A percentile compares a stretch with the other conserved stretches of the same genome.
Evolutionary conservation across 2,329 filamentous ascomycete genomes (phyloP).

Genomic region (Juglanconis sp.): DNA sequence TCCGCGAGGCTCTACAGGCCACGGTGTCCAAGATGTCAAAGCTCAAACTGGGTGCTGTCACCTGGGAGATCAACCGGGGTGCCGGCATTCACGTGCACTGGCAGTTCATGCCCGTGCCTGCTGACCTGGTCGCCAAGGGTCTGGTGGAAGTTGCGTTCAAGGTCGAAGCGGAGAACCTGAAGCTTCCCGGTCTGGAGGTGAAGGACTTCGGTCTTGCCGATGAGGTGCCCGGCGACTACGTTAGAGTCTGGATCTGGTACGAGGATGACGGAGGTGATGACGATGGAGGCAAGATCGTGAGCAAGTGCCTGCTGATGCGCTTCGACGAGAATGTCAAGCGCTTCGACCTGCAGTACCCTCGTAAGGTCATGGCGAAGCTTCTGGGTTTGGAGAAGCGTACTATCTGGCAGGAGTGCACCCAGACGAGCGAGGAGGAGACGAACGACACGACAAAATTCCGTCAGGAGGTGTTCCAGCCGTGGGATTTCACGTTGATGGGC

Average conservation of each 20-base stretch:
- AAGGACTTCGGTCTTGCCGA: conserved; percentile 49
- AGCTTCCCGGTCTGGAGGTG: conserved; percentile 49
- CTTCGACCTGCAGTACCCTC: conserved; percentile 89
- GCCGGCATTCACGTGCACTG: conserved; percentile 86
- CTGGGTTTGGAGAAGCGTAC: conserved; percentile 74
- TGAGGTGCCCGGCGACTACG: conserved; percentile 62
- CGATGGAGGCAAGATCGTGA: conserved; percentile 43
- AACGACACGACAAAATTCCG: conserved; percentile 77
- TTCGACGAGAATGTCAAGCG: conserved; percentile 63
- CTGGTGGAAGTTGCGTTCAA: conserved; percentile 86
- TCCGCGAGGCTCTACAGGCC: conserved; percentile 70
- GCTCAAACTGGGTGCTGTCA: conserved; percentile 72
- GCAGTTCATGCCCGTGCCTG: conserved; percentile 81
- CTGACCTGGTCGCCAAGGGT: conserved; percentile 64
- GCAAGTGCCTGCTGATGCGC: conserved; percentile 71
- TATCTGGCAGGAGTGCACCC: conserved; percentile 81
- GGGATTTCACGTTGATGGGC: conserved; percentile 68
- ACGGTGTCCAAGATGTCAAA: conserved; percentile 64
- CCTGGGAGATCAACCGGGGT: conserved; percentile 85
- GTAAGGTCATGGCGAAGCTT: conserved; percentile 84
- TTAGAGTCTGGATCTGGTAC: conserved; percentile 78
- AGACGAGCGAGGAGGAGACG: conserved; percentile 74
- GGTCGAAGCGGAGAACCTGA: conserved; percentile 76
- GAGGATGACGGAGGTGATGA: conserved; percentile 48
- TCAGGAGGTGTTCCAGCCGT: conserved; percentile 68